phyloP scores from a whole-genome alignment of 352 stramenopile species.

The Pythium vanterpoolii region DNA sequence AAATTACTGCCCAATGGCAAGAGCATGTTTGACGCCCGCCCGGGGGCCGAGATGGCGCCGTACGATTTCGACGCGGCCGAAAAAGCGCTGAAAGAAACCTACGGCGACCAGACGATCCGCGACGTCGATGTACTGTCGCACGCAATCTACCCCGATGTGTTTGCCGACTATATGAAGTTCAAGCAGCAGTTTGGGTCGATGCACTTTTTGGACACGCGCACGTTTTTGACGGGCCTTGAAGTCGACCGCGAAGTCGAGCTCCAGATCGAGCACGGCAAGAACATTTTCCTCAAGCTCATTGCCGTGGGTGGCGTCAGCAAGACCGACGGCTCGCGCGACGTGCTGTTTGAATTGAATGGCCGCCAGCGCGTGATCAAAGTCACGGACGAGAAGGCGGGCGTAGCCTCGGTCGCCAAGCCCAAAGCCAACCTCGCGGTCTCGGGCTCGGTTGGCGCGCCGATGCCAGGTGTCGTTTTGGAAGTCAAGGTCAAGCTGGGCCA shows the following conservation, averaged over 20 bases:
- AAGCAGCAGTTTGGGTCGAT: slow-evolving; percentile 84
- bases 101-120: slow-evolving; percentile 82
- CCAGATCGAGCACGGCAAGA: slow-evolving; percentile 95
- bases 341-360: slow-evolving; percentile 98
- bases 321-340: slow-evolving; percentile 88
- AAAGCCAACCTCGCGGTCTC: slow-evolving; percentile 81
- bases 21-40: slow-evolving; percentile 91
- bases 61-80: slow-evolving; percentile 93
- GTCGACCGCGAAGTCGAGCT: slow-evolving; percentile 76
- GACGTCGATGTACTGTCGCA: slow-evolving; percentile 95
- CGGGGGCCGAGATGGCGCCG: slow-evolving; percentile 92
- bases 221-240: slow-evolving; percentile 71
- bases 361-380: slow-evolving; percentile 90
- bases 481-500: slow-evolving; percentile 92
- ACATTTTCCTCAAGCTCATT: slow-evolving; percentile 95
- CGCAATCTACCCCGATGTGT: slow-evolving; percentile 91
- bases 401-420: slow-evolving; percentile 54
- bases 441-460: slow-evolving; percentile 93
- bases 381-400: slow-evolving; percentile 84
- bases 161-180: slow-evolving; percentile 80
- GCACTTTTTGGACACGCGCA: slow-evolving; percentile 82
- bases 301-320: slow-evolving; percentile 87
- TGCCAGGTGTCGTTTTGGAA: slow-evolving; percentile 96
- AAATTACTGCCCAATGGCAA: slow-evolving; percentile 87
- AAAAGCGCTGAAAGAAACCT: slow-evolving; percentile 84